A percentile compares a stretch with the other conserved stretches of the same genome.
Evolutionary conservation across 1,139 yeast species (phyloP).

Genomic region (Eremothecium gossypii): DNA sequence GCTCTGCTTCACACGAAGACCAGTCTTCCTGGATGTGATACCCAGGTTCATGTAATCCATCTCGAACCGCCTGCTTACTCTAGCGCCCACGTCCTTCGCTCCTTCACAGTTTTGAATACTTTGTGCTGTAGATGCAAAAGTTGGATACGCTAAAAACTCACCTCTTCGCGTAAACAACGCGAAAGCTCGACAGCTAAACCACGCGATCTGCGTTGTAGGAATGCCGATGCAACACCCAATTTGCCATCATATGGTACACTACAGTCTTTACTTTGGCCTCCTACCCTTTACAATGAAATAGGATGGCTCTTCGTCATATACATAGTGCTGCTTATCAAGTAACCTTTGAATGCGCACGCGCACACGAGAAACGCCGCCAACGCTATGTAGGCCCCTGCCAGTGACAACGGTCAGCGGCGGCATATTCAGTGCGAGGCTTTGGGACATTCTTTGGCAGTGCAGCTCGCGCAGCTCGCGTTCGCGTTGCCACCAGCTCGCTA

Average conservation of each 20-base stretch:
- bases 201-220: background rate
- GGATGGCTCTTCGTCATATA: slow-evolving; percentile 40
- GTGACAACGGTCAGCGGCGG: slow-evolving; percentile 40
- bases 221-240: too few species aligned
- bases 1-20: slow-evolving; percentile 43
- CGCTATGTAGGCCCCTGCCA: slow-evolving; percentile 58
- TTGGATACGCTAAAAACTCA: too few species aligned
- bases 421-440: slow-evolving; percentile 26
- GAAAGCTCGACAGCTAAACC: background rate
- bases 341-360: slow-evolving; percentile 34
- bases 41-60: slow-evolving; percentile 49
- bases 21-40: slow-evolving; percentile 50
- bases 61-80: background rate
- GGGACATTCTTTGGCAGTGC: slow-evolving; percentile 33
- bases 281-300: slow-evolving; percentile 40
- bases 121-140: too few species aligned
- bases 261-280: slow-evolving; percentile 4
- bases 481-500: slow-evolving; percentile 46
- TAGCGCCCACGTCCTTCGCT: too few species aligned
- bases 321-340: slow-evolving; percentile 31
- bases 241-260: too few species aligned
- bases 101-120: too few species aligned
- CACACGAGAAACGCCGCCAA: slow-evolving; percentile 41
- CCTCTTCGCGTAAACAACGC: background rate
- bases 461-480: slow-evolving; percentile 37